Conservation (phyloP, 257 asterid genomes). For the Solanum pinnatisectum region DNA sequence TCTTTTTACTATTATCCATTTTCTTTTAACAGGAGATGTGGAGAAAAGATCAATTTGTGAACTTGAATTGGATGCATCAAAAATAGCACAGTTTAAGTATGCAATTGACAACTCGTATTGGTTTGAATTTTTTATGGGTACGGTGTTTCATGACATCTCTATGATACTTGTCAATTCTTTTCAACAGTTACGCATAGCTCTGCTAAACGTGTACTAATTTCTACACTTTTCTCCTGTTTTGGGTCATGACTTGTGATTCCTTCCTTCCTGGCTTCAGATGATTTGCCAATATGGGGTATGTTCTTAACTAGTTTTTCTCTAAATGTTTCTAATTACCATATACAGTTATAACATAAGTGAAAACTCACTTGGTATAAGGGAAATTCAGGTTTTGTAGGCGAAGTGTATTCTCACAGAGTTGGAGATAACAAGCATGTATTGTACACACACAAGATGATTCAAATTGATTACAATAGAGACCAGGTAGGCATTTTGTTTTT, state of each 20-base stretch:
- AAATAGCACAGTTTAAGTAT: constrained; percentile 49
- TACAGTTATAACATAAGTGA: not conserved
- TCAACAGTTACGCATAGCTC: not conserved
- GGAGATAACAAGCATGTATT: constrained; percentile 38
- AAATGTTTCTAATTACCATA: not conserved
- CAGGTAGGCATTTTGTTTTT: constrained; percentile 28
- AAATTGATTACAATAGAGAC: constrained; percentile 46
- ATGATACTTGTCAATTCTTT: not conserved
- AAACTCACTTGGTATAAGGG: not conserved
- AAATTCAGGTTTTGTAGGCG: constrained; percentile 56
- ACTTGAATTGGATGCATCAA: constrained; percentile 45
- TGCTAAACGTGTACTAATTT: not conserved
- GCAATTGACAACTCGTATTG: constrained; percentile 59
- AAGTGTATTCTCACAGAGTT: constrained; percentile 25
- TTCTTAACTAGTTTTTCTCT: not conserved
- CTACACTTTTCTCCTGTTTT: constrained; percentile 11
- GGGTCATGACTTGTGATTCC: constrained; percentile 10
- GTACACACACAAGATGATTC: constrained; percentile 50
- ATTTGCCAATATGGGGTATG: constrained; percentile 82
- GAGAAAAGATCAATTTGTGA: constrained; percentile 40
- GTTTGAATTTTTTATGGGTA: constrained; percentile 73
- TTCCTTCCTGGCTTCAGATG: constrained; percentile 32
- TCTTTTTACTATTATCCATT: not conserved
- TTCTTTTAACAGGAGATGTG: constrained; percentile 37
- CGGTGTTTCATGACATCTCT: constrained; percentile 1